Base-by-base conservation (phyloP, 371 early-diverging fungal species). In the Circinella umbellata region DNA sequence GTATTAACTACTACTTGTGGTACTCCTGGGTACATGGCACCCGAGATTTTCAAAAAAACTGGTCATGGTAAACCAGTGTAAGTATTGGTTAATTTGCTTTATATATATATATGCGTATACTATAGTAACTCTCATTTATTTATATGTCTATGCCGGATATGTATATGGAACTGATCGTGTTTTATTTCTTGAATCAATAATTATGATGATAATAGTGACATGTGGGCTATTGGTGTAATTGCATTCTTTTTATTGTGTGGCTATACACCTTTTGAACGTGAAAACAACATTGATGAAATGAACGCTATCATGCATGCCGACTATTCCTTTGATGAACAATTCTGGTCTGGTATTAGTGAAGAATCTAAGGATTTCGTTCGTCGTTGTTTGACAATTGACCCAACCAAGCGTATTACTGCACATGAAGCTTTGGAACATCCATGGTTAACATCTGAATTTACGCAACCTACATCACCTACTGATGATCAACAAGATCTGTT, bases 171-270 rank as follows among this genome's bases (percentile, higher is more conserved):
- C 27, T 27, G 27, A 27, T 27, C 27, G 27, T 27, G 27, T 27
- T 27, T 27, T 27, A 27, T 27, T 27, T 27, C 27, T 27, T 27
- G 27, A 27, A 27, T 27, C 63, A 66, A 66, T 47, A 81, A 88
- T 27, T 80, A 85, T 27, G 85, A 81, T 68, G 81, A 27, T 86
- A 36, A 14, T 71, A 84, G 85, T 34, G 98, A 98, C 72, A 83
- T 96, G 76, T 98, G 97, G 97, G 92, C 94, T 13, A 81, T 96
- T 73, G 98, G 98, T 17, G 95, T 98, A 15, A 92, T 98, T 64
- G 86, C 96, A 4, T 97, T 91, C 78, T 95, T 94, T 49, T 83
- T 97, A 75, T 77, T 96, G 13, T 92, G 92, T 76, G 98, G 98
- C 9, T 90, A 87, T 66, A 90, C 96, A 13, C 98, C 98, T 13